Conservation (phyloP, 2,329 filamentous ascomycete genomes). For the Alternaria brassicae region DNA sequence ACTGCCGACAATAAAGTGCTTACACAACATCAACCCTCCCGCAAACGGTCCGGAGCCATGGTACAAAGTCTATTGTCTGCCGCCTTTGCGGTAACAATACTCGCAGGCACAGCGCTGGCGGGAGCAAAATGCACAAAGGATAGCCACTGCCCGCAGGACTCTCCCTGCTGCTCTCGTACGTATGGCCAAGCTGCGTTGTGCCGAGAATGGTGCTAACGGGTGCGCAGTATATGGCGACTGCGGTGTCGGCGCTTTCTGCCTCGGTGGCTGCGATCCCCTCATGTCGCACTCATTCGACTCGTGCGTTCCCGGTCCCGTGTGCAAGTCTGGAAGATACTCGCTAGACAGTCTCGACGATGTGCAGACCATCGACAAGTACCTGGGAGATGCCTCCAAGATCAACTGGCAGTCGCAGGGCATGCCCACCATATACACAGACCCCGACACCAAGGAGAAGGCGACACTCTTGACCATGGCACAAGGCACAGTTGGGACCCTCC, state of each 20-base stretch:
- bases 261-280: conserved; percentile 91
- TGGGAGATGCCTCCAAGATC: conserved; percentile 78
- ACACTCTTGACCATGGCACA: conserved; percentile 88
- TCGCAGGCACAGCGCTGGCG: conserved; percentile 36
- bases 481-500: conserved; percentile 82
- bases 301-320: conserved; percentile 84
- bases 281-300: conserved; percentile 83
- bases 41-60: conserved; percentile 34
- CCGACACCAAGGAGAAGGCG: conserved; percentile 38
- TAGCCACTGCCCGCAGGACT: conserved; percentile 70
- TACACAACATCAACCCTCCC: conserved; percentile 38
- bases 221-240: conserved; percentile 85
- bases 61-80: conserved; percentile 39
- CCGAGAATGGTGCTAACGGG: conserved; percentile 29
- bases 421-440: conserved; percentile 69
- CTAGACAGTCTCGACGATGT: conserved; percentile 77
- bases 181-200: conserved; percentile 3
- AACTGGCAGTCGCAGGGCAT: conserved; percentile 91
- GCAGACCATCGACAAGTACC: conserved; percentile 77
- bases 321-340: conserved; percentile 74
- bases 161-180: conserved; percentile 53
- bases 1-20: conserved; percentile 26
- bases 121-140: conserved; percentile 53
- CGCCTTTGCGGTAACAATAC: conserved; percentile 37
- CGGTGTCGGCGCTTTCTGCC: conserved; percentile 91